phyloP scores from a whole-genome alignment of 2,329 filamentous ascomycete species.

The Teratosphaeria nubilosa region DNA sequence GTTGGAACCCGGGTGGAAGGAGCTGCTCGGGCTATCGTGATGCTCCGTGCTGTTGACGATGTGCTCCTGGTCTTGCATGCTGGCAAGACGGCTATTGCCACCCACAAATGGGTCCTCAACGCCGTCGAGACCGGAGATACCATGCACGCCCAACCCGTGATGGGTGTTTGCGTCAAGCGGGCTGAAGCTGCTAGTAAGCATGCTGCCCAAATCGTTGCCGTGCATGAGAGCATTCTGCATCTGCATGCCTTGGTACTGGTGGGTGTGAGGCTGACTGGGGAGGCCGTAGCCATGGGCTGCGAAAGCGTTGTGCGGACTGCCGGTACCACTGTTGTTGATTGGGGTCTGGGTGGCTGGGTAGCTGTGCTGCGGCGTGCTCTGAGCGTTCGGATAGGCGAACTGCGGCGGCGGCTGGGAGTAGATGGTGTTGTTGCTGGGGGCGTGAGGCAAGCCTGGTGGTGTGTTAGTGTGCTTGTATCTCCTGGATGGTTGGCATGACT shows the following conservation, averaged over 20 bases:
- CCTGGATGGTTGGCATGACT: background rate
- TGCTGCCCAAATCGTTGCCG: background rate
- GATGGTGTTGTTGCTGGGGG: background rate
- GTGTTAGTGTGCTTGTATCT: background rate
- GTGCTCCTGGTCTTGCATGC: background rate
- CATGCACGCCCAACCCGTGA: background rate
- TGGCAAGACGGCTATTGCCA: background rate
- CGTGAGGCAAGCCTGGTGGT: background rate
- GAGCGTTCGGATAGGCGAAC: background rate
- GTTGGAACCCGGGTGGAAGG: background rate
- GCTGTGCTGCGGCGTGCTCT: background rate
- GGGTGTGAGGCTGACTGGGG: background rate
- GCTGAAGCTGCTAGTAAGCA: background rate
- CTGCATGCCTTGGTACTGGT: background rate
- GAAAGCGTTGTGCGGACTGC: background rate
- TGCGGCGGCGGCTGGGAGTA: background rate
- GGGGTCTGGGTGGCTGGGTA: background rate
- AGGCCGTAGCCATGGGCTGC: background rate
- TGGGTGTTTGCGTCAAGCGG: background rate
- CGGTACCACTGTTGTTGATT: background rate
- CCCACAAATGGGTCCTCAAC: background rate
- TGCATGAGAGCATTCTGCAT: background rate
- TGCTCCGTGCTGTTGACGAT: background rate
- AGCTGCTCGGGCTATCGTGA: background rate
- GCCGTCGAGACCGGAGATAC: background rate